phyloP scores from a whole-genome alignment of 2,329 filamentous ascomycete genomes.

The Didymella keratinophila region DNA sequence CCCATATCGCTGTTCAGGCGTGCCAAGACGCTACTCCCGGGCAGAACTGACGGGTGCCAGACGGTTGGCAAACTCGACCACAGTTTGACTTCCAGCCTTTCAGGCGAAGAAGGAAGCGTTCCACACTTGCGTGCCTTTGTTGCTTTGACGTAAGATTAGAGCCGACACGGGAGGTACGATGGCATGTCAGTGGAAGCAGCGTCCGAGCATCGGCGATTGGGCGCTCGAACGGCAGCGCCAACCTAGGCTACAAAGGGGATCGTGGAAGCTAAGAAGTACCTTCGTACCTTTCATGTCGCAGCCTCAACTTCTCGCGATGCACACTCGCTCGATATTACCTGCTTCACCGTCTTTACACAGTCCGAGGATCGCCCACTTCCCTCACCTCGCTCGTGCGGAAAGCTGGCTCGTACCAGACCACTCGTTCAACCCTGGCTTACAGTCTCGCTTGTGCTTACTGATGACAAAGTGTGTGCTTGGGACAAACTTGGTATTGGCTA shows the following conservation, averaged over 20 bases:
- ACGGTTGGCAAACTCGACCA: not conserved
- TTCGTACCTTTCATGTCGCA: not conserved
- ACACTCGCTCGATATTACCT: not conserved
- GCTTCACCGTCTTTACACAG: not conserved
- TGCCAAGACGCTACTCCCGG: not conserved
- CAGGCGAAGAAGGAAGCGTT: not conserved
- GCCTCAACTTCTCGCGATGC: not conserved
- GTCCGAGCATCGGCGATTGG: slow-evolving; percentile 13
- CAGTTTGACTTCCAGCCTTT: not conserved
- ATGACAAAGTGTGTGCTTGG: slow-evolving; percentile 8
- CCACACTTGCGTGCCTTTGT: not conserved
- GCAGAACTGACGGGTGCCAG: not conserved
- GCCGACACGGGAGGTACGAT: not conserved
- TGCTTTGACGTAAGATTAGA: slow-evolving; percentile 4
- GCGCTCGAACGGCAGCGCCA: not conserved
- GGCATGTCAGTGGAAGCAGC: not conserved
- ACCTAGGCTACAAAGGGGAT: slow-evolving; percentile 12
- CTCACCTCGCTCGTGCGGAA: not conserved
- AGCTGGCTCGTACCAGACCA: not conserved
- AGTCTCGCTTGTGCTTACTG: slow-evolving; percentile 14
- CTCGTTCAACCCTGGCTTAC: not conserved
- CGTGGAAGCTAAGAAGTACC: slow-evolving; percentile 4
- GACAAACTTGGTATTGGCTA: slow-evolving; percentile 6
- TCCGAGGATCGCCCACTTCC: not conserved
- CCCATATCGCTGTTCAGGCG: not conserved